Evolutionary conservation across 768 basidiomycete species (phyloP), one percentile per base, ranked within the genome.

Genomic region (Amanita pseudoporphyria): DNA sequence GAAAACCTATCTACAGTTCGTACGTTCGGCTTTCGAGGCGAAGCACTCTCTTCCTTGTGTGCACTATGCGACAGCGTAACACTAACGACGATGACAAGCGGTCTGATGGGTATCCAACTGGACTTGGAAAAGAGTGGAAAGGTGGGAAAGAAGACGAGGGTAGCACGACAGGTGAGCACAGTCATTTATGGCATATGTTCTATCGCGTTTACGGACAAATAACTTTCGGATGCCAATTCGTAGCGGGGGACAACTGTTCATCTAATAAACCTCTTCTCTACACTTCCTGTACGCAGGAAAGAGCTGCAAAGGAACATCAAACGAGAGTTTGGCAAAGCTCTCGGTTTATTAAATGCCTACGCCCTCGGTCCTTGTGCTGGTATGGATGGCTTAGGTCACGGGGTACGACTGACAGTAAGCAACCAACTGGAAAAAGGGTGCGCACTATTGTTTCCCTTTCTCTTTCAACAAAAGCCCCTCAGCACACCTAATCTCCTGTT

Each of bases 21-120:
- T 5, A 91, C 92, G 0, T 96, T 97, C 62, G 95, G 95, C 0
- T 99, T 98, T 61, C 78, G 96, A 32, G 96, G 96, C 13, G 96
- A 99, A 67, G 96, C 96, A 0, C 71, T 99, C 0, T 91, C 92
- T 6, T 93, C 95, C 2, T 73, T 99, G 0, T 99, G 94, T 60
- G 89, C 89, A 1, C 66, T 96, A 1, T 77, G 81, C 44, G 82
- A 87, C 47, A 65, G 70, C 3, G 76, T 97, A 9, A 71, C 68
- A 0, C 72, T 97, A 42, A 74, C 75, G 1, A 97, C 95, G 0
- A 75, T 87, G 3, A 92, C 88, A 0, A 70, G 72, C 16, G 76
- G 84, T 1, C 92, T 93, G 0, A 79, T 87, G 70, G 96, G 92
- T 2, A 79, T 82, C 4, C 67, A 77, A 18, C 69, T 99, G n/a